Base-by-base conservation (phyloP, 2,329 filamentous ascomycete genomes). In the Xylariales sp. region DNA sequence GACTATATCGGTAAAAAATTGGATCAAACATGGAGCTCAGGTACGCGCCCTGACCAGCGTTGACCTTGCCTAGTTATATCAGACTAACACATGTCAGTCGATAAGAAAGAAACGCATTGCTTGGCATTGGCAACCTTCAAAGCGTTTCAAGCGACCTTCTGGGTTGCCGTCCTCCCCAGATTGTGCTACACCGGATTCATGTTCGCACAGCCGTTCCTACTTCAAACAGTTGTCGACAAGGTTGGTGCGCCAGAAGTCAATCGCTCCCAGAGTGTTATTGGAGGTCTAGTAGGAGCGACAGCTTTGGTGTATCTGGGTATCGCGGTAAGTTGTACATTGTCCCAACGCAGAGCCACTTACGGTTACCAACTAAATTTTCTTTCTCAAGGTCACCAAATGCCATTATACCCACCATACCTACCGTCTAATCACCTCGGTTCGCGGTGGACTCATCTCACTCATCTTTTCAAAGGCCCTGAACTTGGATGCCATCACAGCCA, bases 381-480 rank as follows among this genome's bases (percentile, higher is more conserved):
- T n/a, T n/a, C n/a, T n/a, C n/a, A n/a, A n/a, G n/a, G n/a, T n/a
- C n/a, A n/a, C n/a, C n/a, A n/a, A n/a, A n/a, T n/a, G n/a, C n/a
- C n/a, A n/a, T n/a, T n/a, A n/a, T n/a, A n/a, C n/a, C n/a, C 37
- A 39, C 31, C 9, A 16, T 5, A 11, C 31, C 16, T 39, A 28
- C 16, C 37, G 25, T 7, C 19, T 19, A 3, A 19, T 39, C 10
- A 39, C 37, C n/a, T 61, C 63, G 54, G 43, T 57, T 5, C 54
- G 69, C 7, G 60, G 53, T 4, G 55, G 54, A 14, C 51, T 68
- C 1, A 56, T 53, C 2, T 49, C 60, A 0, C 51, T 51, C 3
- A 53, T 68, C 3, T 68, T 64, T 34, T 46, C 22, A 46, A 5
- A 61, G 64, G 44, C 62, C 61, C 1, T 60, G 56, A 0, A 46